Evolutionary conservation across 805 yeast genomes (phyloP).

Genomic region (Komagataella pseudopastoris): DNA sequence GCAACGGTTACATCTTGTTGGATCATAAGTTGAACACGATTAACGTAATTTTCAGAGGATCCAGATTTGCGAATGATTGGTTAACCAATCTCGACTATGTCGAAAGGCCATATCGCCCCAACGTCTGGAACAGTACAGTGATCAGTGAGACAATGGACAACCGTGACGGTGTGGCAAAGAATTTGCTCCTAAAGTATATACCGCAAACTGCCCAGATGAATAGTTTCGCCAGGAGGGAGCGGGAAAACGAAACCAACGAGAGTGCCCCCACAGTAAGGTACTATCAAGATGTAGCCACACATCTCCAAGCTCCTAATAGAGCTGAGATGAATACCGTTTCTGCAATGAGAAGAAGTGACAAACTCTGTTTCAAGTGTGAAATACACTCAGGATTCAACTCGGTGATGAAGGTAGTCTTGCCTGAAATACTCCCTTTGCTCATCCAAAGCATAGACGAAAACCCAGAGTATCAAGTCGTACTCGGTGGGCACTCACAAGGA

Average conservation of each 20-base stretch:
- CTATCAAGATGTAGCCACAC: neutral
- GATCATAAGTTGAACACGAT: conserved; percentile 7
- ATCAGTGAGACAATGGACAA: neutral
- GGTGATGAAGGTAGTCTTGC: conserved; percentile 4
- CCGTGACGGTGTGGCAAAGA: neutral
- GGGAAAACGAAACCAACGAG: neutral
- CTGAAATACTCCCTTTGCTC: conserved; percentile 4
- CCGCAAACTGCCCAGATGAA: neutral
- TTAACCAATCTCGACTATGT: conserved; percentile 8
- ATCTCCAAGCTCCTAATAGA: too few relatives aligned
- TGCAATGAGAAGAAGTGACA: neutral
- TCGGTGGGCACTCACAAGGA: conserved; percentile 36
- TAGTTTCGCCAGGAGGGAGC: neutral
- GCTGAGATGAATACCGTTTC: neutral
- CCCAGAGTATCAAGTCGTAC: conserved; percentile 20
- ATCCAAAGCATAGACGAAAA: conserved; percentile 9
- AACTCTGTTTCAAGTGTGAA: neutral
- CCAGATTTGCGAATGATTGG: conserved; percentile 9
- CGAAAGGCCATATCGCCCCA: conserved; percentile 2
- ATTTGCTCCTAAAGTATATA: neutral
- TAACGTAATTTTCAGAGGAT: conserved; percentile 8
- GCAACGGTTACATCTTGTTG: conserved; percentile 9
- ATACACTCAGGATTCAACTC: conserved; percentile 9
- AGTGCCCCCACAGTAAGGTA: neutral
- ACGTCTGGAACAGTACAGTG: neutral